Conservation (phyloP, 805 yeast genomes). For the Danielia reshetovae region DNA sequence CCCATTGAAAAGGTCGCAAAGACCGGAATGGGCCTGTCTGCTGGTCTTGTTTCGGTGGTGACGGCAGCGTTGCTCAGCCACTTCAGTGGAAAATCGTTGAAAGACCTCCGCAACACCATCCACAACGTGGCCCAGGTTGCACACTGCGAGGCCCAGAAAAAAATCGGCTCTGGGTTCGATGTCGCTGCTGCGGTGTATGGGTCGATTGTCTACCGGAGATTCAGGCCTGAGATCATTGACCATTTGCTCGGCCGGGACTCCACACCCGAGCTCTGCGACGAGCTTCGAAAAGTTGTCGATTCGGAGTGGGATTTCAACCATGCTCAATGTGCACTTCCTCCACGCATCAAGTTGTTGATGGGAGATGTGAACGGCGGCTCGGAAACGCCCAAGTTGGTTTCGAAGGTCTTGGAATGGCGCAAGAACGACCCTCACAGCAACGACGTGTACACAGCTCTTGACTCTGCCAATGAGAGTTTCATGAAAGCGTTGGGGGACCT, state of each 20-base stretch:
- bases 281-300: constrained; percentile 36
- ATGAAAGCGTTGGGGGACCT: constrained; percentile 46
- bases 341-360: constrained; percentile 68
- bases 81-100: constrained; percentile 8
- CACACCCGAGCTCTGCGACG: constrained; percentile 5
- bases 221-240: constrained; percentile 52
- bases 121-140: constrained; percentile 87
- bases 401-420: constrained; percentile 71
- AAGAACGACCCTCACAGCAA: constrained; percentile 46
- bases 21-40: constrained; percentile 95
- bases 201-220: constrained; percentile 76
- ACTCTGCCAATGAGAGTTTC: constrained; percentile 55
- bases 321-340: constrained; percentile 60
- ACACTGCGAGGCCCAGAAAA: constrained; percentile 91
- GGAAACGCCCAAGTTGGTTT: constrained; percentile 87
- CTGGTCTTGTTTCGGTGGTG: constrained; percentile 82
- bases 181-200: constrained; percentile 95
- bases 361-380: constrained; percentile 94
- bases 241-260: constrained; percentile 27
- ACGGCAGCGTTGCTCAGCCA: constrained; percentile 62
- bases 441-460: constrained; percentile 50
- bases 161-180: constrained; percentile 96
- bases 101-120: constrained; percentile 30
- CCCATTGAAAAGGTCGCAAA: constrained; percentile 75
- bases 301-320: constrained; percentile 61